Base-by-base conservation (phyloP, 257 asterid species). In the Cruciata laevipes region DNA sequence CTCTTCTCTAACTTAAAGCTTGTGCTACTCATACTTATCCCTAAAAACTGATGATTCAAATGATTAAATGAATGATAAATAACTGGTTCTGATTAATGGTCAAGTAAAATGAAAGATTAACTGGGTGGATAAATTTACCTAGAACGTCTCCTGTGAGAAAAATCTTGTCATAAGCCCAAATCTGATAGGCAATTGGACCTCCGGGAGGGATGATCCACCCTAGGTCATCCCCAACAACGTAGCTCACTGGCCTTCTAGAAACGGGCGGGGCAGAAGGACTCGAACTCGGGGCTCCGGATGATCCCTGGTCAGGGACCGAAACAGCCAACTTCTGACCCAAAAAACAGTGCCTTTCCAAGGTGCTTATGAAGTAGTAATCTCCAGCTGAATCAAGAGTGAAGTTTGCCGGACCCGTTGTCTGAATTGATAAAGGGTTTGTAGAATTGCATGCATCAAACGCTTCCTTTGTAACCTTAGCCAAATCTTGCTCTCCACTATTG, bases 251-350 rank as follows among this genome's bases (percentile, higher is more conserved):
- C 59, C 83, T 3, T 13, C 80, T 63, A 1, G 88, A 32, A 68
- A 63, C 9, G 0, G 47, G n/a, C 33, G 63, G 63, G 14, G 59
- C 51, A 5, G 71, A 47, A 47, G 53, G 71, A 53, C 70, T 66
- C 0, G 70, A 42, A 18, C 44, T 49, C 14, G 62, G 70, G 13
- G 70, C 47, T 3, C 62, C 63, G 16, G 71, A 6, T 3, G 71
- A 33, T 13, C 53, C 57, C 3, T 10, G 25, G n/a, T n/a, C n/a
- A 6, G 64, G 57, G 35, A 55, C 71, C 4, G 4, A 31, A 49
- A 68, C 38, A 47, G 86, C 82, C 68, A 89, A 66, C 59, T 82
- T 89, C 64, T 89, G 95, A 21, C 95, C 96, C 0, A 74, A 21
- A 37, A 61, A 3, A 67, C 96, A 89, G 20, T 89, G 95, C 11